Evolutionary conservation across 805 yeast genomes (phyloP), one percentile per base, ranked within the genome.

Genomic region (Cyberlindnera mississippiensis): DNA sequence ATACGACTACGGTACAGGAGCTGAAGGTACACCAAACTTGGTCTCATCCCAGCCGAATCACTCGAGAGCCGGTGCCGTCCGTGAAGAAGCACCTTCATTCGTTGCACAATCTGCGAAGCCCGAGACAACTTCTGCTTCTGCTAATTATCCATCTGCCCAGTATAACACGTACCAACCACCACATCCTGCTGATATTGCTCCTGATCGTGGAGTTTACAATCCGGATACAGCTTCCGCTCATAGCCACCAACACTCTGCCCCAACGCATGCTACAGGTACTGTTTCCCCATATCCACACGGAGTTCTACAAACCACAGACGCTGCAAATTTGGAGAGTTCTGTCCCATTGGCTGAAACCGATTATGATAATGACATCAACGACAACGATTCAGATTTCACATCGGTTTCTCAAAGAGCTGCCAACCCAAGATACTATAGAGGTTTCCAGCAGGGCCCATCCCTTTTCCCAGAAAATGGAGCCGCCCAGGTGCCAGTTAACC

Each of bases 331-430:
- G 13, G 14, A n/a, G 12, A n/a, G 12, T 4, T 12, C 32, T 28
- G 35, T 29, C n/a, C 24, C 24, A 20, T 20, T 20, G 24, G 49
- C 53, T 12, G 48, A 42, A 14, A 29, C 19, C 14, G 58, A 52
- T 16, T 45, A 46, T 33, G 54, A 51, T 8, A 45, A 45, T 24
- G 51, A 49, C 6, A 45, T 54, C 15, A 55, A 51, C 11, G 62
- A 58, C 34, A 55, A 57, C 17, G 62, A 70, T 35, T 83, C 91
- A 1, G 82, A 81, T 54, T 82, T 85, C 61, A 84, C 93, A 2
- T 80, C 88, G 39, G 85, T 85, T 2, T 82, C 90, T 7, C 91
- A 84, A 61, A 69, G 91, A 57, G 89, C 81, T 20, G 71, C 78
- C 13, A 84, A 84, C 53, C 85, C 84, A 14, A 62, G 67, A 20